Percentiles rank a stretch among this genome's conserved stretches.
Evolutionary conservation across 2,329 filamentous ascomycete species (phyloP).

Genomic region (Albophoma yamanashiensis): DNA sequence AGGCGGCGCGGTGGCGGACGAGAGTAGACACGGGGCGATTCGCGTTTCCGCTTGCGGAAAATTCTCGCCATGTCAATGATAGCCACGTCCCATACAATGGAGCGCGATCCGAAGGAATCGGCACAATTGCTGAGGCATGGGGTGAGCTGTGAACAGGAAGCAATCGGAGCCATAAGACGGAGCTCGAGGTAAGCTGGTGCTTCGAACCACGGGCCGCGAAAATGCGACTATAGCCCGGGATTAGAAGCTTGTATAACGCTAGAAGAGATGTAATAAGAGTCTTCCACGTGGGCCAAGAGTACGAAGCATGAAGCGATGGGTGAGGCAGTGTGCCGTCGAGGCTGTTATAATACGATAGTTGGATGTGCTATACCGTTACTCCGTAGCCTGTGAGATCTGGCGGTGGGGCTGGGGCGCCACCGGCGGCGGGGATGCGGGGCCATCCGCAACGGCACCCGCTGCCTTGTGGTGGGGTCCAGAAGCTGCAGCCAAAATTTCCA

Average conservation of each 20-base stretch:
- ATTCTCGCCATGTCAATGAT: conserved; percentile 7
- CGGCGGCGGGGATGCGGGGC: not conserved
- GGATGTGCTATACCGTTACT: no score
- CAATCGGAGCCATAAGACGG: not conserved
- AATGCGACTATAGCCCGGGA: no score
- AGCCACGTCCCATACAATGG: not conserved
- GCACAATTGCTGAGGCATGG: not conserved
- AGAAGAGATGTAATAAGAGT: no score
- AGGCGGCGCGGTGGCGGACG: conserved; percentile 15
- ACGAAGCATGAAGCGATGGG: no score
- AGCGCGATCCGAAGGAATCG: not conserved
- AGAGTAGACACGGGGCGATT: conserved; percentile 16
- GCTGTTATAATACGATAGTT: no score
- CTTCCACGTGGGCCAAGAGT: no score
- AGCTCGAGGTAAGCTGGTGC: no score
- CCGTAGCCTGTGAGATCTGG: no score
- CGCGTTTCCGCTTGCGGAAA: conserved; percentile 14
- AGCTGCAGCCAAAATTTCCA: not conserved
- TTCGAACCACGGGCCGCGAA: no score
- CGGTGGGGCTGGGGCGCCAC: not conserved
- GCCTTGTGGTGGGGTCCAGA: not conserved
- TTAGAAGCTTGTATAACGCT: no score
- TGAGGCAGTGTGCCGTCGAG: no score
- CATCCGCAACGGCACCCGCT: not conserved
- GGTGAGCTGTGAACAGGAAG: conserved; percentile 1